Conservation (phyloP, 768 basidiomycete species). For the Sistotremastrum niveocremeum region DNA sequence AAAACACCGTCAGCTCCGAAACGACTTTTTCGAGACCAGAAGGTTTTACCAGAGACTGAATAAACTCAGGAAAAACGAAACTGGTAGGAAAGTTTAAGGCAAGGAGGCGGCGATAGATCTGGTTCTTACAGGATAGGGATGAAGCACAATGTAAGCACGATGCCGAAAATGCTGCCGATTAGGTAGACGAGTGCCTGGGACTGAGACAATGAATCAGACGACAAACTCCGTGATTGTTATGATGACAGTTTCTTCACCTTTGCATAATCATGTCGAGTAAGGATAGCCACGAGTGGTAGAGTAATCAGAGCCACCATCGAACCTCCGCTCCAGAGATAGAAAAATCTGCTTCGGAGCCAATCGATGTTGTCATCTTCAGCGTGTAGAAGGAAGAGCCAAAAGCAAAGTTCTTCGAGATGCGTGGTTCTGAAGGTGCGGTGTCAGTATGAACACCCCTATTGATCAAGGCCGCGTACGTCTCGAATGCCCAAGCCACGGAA, state of each 20-base stretch:
- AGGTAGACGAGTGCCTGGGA: conserved; percentile 59
- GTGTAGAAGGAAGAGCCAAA: conserved; percentile 77
- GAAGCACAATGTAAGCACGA: conserved; percentile 54
- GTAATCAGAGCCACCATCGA: conserved; percentile 44
- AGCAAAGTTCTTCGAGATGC: conserved; percentile 77
- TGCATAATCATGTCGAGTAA: conserved; percentile 44
- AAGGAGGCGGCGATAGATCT: conserved; percentile 10
- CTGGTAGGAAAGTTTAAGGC: conserved; percentile 17
- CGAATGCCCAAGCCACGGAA: conserved; percentile 56
- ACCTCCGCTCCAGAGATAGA: conserved; percentile 59
- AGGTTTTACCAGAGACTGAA: conserved; percentile 40
- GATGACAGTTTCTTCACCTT: conserved; percentile 28
- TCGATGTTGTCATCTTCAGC: conserved; percentile 45
- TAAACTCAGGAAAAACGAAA: conserved; percentile 55
- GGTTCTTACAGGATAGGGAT: conserved; percentile 42
- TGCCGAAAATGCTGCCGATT: conserved; percentile 41
- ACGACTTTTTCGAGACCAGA: neutral
- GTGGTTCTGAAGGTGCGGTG: conserved; percentile 40
- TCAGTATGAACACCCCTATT: neutral
- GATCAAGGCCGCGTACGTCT: conserved; percentile 39
- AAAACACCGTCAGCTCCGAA: neutral
- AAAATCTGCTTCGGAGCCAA: conserved; percentile 69
- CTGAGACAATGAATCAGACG: conserved; percentile 23
- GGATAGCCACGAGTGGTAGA: conserved; percentile 57
- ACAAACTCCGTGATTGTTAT: conserved; percentile 1